Base-by-base conservation (phyloP, 2,329 filamentous ascomycete genomes). In the Calonectria henricotiae region DNA sequence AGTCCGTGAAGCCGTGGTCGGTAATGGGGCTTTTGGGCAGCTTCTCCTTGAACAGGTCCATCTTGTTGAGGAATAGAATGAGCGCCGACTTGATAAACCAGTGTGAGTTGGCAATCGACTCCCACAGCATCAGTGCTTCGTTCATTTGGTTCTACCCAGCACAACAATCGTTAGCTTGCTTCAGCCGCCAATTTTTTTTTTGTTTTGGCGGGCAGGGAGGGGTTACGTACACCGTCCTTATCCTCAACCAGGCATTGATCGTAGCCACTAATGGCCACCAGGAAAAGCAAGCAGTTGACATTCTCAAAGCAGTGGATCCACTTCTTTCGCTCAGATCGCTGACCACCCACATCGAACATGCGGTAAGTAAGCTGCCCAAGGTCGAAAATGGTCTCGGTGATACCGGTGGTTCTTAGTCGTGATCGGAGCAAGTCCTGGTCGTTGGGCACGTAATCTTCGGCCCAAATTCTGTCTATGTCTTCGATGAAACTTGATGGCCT, bases 241-340 rank as follows among this genome's bases (percentile, higher is more conserved):
- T 98, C 96, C 84, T 98, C 96, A 4, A 98, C 94, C 60, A 98
- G 86, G 79, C 95, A 97, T 82, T 98, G 96, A 80, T 98, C 96
- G 82, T 98, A 98, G 70, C 96, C 96, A 74, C 95, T 98, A 77
- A 98, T 95, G 58, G 96, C 95, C 63, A 98, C 96, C 75, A 98
- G 89, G 84, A 98, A 98, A 46, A 98, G 87, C 65, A 98, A 87
- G 76, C 94, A 95, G 79, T 96, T 95, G 72, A 98, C 95, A 74
- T 96, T 96, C 82, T 98, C 95, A 80, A 98, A 98, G 80, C 95
- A 96, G 82, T 98, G 95, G 73, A 98, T 97, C 95, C 95, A 98
- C 86, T 98, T 98, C 89, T 97, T 97, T 72, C 95, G 92, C 83
- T 98, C 95, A 32, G 95, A 97, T 77, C 95, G 89, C 81, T 98